These are phyloP conservation scores for Syzygium grande DNA, from an alignment of 345 rosid genomes.

Conservation along the genomic window DNA sequence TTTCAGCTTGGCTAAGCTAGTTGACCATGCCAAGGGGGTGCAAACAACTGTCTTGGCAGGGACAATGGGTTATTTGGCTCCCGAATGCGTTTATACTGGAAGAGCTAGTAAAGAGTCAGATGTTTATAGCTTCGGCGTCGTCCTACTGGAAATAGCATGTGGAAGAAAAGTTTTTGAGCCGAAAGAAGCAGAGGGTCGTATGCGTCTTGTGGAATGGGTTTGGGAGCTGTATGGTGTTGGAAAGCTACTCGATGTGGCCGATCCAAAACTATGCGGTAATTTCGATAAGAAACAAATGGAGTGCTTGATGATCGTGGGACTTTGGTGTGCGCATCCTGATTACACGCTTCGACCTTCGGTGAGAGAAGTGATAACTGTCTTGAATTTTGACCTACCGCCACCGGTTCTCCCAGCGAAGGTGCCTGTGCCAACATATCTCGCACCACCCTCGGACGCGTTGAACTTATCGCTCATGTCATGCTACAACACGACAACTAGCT, in stretches of 20 bases:
- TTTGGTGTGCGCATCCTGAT: slow-evolving; percentile 12
- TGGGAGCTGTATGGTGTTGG: slow-evolving; percentile 8
- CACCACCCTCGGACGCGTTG: neutral
- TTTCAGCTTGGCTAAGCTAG: slow-evolving; percentile 23
- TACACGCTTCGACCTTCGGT: slow-evolving; percentile 5
- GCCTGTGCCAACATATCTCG: neutral
- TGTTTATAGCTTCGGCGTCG: slow-evolving; percentile 21
- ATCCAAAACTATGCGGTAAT: neutral
- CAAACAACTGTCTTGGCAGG: slow-evolving; percentile 12
- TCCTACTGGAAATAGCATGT: slow-evolving; percentile 14
- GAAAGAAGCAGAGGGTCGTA: neutral
- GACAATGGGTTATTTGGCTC: slow-evolving; percentile 20
- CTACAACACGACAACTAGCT: neutral
- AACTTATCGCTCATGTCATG: neutral
- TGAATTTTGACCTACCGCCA: neutral
- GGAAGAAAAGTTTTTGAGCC: neutral
- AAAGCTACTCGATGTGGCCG: slow-evolving; percentile 2
- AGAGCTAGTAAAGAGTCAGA: slow-evolving; percentile 15
- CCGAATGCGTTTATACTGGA: neutral
- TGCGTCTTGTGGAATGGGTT: neutral
- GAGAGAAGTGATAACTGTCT: slow-evolving; percentile 2
- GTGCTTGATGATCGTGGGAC: slow-evolving; percentile 11
- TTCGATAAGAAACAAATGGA: slow-evolving; percentile 6
- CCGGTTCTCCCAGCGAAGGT: slow-evolving; percentile 3
- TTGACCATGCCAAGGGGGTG: slow-evolving; percentile 10